These are phyloP conservation scores for Saturnispora kantuleensis DNA, from an alignment of 805 yeast genomes.

Conservation along the genomic window DNA sequence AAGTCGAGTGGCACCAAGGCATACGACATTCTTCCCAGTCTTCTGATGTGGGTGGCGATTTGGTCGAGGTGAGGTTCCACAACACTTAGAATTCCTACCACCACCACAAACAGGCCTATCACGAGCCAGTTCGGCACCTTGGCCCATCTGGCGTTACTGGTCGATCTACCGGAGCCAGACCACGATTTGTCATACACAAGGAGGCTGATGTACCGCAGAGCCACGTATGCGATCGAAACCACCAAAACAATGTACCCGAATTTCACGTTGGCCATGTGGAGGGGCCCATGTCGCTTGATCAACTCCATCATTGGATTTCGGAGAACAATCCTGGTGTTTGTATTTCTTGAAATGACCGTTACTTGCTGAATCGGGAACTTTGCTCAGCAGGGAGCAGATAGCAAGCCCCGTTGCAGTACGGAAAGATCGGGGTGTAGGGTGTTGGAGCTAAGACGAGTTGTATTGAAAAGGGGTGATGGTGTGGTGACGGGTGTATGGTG, in stretches of 20 bases:
- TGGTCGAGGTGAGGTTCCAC: slow-evolving; percentile 26
- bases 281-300: slow-evolving; percentile 37
- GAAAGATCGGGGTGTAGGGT: too few species aligned
- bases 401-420: too few species aligned
- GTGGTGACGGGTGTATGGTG: too few species aligned
- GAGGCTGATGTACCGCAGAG: slow-evolving; percentile 20
- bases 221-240: slow-evolving; percentile 32
- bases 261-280: slow-evolving; percentile 47
- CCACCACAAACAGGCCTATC: not conserved
- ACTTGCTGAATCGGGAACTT: too few species aligned
- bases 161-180: slow-evolving; percentile 31
- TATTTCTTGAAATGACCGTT: too few species aligned
- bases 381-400: too few species aligned
- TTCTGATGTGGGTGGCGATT: slow-evolving; percentile 34
- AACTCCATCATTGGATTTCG: slow-evolving; percentile 3
- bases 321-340: too few species aligned
- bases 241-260: slow-evolving; percentile 48
- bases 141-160: slow-evolving; percentile 14
- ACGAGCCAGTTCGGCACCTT: slow-evolving; percentile 1
- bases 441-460: too few species aligned
- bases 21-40: slow-evolving; percentile 55
- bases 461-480: too few species aligned
- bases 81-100: slow-evolving; percentile 17
- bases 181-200: slow-evolving; percentile 26
- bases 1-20: slow-evolving; percentile 49